Evolutionary conservation across 1,284 basidiomycete species (phyloP).

Genomic region (Cryptococcus amylolentus): DNA sequence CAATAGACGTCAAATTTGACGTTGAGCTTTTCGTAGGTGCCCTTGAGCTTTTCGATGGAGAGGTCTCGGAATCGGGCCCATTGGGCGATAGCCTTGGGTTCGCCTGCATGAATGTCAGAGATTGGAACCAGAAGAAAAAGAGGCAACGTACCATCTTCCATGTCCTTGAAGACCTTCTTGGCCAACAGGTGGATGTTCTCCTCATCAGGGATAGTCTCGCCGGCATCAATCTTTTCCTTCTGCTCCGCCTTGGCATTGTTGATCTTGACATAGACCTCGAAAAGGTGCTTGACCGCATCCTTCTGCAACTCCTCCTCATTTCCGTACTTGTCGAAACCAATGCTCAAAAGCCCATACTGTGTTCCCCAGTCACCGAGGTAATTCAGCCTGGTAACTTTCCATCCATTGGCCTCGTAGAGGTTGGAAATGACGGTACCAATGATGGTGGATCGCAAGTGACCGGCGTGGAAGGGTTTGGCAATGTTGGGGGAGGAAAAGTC

Average conservation of each 20-base stretch:
- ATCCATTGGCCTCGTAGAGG: slow-evolving; percentile 87
- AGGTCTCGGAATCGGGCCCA: slow-evolving; percentile 93
- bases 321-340: slow-evolving; percentile 90
- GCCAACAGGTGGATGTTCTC: slow-evolving; percentile 70
- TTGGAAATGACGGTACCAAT: slow-evolving; percentile 93
- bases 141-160: slow-evolving; percentile 72
- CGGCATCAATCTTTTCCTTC: slow-evolving; percentile 50
- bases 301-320: slow-evolving; percentile 74
- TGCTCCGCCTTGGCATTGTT: slow-evolving; percentile 69
- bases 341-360: slow-evolving; percentile 81
- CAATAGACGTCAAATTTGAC: slow-evolving; percentile 91
- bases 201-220: slow-evolving; percentile 34
- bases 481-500: slow-evolving; percentile 97
- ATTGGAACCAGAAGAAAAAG: background rate
- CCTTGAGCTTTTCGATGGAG: slow-evolving; percentile 85
- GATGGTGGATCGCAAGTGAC: slow-evolving; percentile 93
- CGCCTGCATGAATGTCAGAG: slow-evolving; percentile 50
- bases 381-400: slow-evolving; percentile 87
- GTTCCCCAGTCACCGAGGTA: slow-evolving; percentile 96
- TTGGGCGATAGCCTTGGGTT: slow-evolving; percentile 73
- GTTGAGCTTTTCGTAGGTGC: slow-evolving; percentile 87
- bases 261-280: slow-evolving; percentile 83
- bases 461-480: slow-evolving; percentile 98
- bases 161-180: slow-evolving; percentile 86
- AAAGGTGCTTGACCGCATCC: slow-evolving; percentile 93